Conservation (phyloP, 1,284 basidiomycete species). For the Cerioporus squamosus region DNA sequence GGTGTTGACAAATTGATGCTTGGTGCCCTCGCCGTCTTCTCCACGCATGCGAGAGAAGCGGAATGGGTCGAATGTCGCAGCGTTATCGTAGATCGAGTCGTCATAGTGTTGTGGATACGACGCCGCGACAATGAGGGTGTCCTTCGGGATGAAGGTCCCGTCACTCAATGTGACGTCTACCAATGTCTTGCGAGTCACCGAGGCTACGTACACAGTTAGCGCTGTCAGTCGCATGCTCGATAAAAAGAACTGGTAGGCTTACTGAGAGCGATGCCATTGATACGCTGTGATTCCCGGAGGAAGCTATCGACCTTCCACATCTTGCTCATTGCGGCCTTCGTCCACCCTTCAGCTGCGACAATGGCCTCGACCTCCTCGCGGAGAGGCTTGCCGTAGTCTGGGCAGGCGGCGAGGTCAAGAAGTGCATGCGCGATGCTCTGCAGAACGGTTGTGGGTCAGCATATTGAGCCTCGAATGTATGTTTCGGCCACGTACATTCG, state of each 20-base stretch:
- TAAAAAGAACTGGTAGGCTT: not conserved
- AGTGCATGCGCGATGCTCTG: slow-evolving; percentile 43
- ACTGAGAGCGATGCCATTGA: slow-evolving; percentile 36
- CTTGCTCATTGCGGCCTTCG: slow-evolving; percentile 45
- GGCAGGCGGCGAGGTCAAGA: slow-evolving; percentile 45
- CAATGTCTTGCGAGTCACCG: not conserved
- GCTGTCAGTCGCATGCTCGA: too few relatives aligned
- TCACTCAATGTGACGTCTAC: slow-evolving; percentile 43
- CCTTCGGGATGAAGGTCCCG: slow-evolving; percentile 46
- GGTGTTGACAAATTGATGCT: slow-evolving; percentile 34
- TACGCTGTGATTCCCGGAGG: slow-evolving; percentile 50
- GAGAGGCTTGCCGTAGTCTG: slow-evolving; percentile 42
- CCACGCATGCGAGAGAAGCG: slow-evolving; percentile 48
- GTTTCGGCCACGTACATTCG: slow-evolving; percentile 25
- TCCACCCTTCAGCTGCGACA: slow-evolving; percentile 43
- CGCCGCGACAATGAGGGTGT: slow-evolving; percentile 44
- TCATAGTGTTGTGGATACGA: slow-evolving; percentile 45
- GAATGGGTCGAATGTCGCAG: slow-evolving; percentile 46
- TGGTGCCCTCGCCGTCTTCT: slow-evolving; percentile 22
- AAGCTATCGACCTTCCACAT: slow-evolving; percentile 59
- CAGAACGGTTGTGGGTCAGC: too few relatives aligned
- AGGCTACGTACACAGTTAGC: not conserved
- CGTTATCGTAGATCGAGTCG: slow-evolving; percentile 42
- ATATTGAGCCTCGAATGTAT: too few relatives aligned
- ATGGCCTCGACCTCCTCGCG: slow-evolving; percentile 49